A percentile compares a stretch with the other conserved stretches of the same genome.
Conservation (phyloP, 805 yeast genomes). For the Cyberlindnera maritima region DNA sequence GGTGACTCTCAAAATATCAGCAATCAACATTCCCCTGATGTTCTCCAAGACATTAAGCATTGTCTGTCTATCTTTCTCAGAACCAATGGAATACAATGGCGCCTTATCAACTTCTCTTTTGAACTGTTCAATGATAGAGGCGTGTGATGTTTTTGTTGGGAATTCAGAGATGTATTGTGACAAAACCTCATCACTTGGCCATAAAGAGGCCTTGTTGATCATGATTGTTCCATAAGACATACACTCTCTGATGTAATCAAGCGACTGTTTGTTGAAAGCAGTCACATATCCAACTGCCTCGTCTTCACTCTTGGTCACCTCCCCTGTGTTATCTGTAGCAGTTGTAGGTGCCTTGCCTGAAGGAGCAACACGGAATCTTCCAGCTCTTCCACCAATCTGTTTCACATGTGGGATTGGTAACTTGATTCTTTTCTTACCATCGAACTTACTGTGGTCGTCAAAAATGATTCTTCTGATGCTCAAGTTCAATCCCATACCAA, state of each 20-base stretch:
- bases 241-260: conserved; percentile 42
- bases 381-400: conserved; percentile 97
- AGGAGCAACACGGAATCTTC: conserved; percentile 56
- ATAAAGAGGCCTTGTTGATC: conserved; percentile 61
- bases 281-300: conserved; percentile 49
- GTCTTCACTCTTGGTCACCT: conserved; percentile 17
- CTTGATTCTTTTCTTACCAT: conserved; percentile 50
- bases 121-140: conserved; percentile 45
- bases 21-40: conserved; percentile 42
- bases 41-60: conserved; percentile 42
- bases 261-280: conserved; percentile 44
- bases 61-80: conserved; percentile 33
- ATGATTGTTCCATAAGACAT: conserved; percentile 51
- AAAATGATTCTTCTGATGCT: conserved; percentile 81
- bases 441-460: conserved; percentile 62
- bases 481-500: conserved; percentile 95
- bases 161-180: conserved; percentile 60
- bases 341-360: conserved; percentile 11
- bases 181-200: conserved; percentile 80
- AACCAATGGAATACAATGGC: conserved; percentile 35
- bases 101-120: conserved; percentile 36
- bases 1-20: conserved; percentile 55
- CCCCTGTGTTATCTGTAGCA: too few relatives aligned
- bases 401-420: conserved; percentile 69
- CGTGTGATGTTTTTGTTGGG: conserved; percentile 46